Conservation (phyloP, 2,329 filamentous ascomycete species). For the Hypoxylon sp. region DNA sequence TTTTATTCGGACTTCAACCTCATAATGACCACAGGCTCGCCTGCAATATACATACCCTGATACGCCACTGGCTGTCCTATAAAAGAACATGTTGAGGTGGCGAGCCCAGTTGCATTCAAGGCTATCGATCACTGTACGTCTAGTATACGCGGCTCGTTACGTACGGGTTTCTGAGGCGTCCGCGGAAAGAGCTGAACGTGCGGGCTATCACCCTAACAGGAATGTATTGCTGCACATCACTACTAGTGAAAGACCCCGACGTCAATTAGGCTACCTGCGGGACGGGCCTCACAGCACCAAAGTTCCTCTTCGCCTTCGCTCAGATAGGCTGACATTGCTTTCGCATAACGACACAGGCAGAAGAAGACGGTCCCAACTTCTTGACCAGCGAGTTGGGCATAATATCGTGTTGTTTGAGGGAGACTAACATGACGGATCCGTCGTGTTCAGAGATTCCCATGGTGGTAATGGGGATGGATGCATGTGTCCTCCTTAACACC, state of each 20-base stretch:
- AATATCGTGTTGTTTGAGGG: not conserved
- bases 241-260: too few relatives aligned
- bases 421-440: not conserved
- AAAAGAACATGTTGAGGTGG: not conserved
- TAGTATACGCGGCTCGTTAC: not conserved
- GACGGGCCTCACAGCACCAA: too few relatives aligned
- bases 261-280: too few relatives aligned
- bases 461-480: not conserved
- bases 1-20: not conserved
- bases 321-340: too few relatives aligned
- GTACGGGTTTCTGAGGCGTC: too few relatives aligned
- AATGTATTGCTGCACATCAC: too few relatives aligned
- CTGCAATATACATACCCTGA: not conserved
- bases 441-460: not conserved
- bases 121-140: not conserved
- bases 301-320: too few relatives aligned
- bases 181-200: too few relatives aligned
- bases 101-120: not conserved
- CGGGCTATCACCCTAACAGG: too few relatives aligned
- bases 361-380: too few relatives aligned
- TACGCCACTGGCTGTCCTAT: not conserved
- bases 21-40: not conserved
- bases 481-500: not conserved
- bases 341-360: too few relatives aligned
- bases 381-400: too few relatives aligned